Evolutionary conservation across 2,329 filamentous ascomycete species (phyloP), one percentile per base, ranked within the genome.

Genomic region (Trichoderma simmonsii): DNA sequence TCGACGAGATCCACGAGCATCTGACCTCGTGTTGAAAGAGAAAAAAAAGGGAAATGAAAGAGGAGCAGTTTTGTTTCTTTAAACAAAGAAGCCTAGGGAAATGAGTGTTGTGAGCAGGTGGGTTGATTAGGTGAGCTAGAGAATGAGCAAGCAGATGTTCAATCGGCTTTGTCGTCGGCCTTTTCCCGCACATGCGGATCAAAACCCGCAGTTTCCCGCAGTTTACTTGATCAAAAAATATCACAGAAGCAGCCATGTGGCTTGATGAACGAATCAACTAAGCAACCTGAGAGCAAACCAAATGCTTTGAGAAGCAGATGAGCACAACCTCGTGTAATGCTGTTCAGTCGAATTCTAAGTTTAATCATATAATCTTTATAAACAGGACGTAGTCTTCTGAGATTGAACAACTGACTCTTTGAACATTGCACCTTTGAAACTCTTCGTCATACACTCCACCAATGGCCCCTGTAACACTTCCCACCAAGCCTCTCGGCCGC

Each of bases 401-500:
- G 7, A 21, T 51, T 8, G 36, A 21, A n/a, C 4, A 2, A 24
- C 6, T 12, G 8, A 12, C n/a, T 11, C 48, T 21, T n/a, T 14
- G 12, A 30, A 9, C 3, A 32, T 28, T 64, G 1, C 36, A 51
- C 21, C 39, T 48, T 4, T 21, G 21, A 21, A 14, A 21, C 26
- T 43, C 18, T 18, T 18, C 5, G 43, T 30, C 24, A 63, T 9
- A 18, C 6, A 3, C 4, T 24, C 6, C 26, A 48, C 24, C 62
- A 30, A 68, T 68, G 65, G 34, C 65, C 14, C 2, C 65, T 21
- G 11, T 24, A 32, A 60, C 28, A 18, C 32, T 74, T 39, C 63
- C 70, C 6, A 73, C 73, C 15, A 71, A 69, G 39, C 9, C n/a
- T 26, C 81, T 90, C 15, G 87, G 87, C 73, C 85, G 83, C 73